Evolutionary conservation across 768 basidiomycete species (phyloP), one percentile per base, ranked within the genome.

Genomic region (Leccinum uliginosum): DNA sequence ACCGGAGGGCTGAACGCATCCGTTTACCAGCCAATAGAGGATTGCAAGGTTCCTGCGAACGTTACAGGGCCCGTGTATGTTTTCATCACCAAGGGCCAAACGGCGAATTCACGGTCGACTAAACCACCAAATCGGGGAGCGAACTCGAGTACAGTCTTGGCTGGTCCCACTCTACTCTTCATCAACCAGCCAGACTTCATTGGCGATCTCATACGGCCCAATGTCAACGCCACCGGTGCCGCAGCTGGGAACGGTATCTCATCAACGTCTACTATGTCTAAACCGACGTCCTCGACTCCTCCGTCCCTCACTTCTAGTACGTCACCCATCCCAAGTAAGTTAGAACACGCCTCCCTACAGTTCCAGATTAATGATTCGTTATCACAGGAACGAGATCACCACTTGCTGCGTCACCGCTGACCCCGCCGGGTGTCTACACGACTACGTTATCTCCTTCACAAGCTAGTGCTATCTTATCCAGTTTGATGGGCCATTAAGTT

Each of bases 1-100:
- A 61, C 83, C 54, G 91, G 88, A 29, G 87, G 85, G 27, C 51
- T 73, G 17, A 68, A 83, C 50, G 69, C 70, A 65, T 74, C 90
- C 5, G 73, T 89, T 65, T 65, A 81, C 30, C 75, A 90, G 46
- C 84, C 89, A 3, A 67, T 88, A 62, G 61, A 70, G 59, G 61
- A 80, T 58, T 92, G 90, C 62, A 69, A 79, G 56, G 83, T 92
- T 12, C 92, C 91, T 35, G 34, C 58, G 0, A 81, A 81, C 53
- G 75, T 91, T 69, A 83, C 87, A 68, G 91, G 91, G 44, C 85
- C 87, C 59, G 85, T 91, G 62, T 85, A 81, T 24, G 70, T 92
- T 67, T 91, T 75, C 72, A 72, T 92, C 74, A 90, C 87, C 30
- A 78, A 78, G 19, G 80, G 84, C 65, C 68, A 67, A 54, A 81